phyloP scores from a whole-genome alignment of 305 asterid genomes.

The Solanum hybrid region DNA sequence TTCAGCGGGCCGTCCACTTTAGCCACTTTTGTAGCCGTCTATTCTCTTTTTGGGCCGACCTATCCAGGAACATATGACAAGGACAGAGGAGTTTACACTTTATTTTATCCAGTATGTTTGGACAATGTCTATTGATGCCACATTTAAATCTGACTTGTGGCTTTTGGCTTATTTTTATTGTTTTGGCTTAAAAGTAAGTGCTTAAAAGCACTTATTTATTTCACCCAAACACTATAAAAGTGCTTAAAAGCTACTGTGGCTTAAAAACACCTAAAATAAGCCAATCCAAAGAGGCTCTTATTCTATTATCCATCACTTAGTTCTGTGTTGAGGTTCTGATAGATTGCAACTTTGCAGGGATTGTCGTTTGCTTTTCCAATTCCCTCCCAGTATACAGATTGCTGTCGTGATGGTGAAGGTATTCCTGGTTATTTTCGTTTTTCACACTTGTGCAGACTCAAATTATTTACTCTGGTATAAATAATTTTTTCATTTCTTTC shows the following conservation, averaged over 20 bases:
- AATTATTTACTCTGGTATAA: constrained; percentile 1
- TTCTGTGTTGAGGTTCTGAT: not conserved
- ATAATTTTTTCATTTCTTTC: not conserved
- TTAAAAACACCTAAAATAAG: not conserved
- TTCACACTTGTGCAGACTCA: not conserved
- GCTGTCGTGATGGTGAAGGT: constrained; percentile 74
- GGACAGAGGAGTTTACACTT: constrained; percentile 69
- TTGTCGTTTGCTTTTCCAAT: constrained; percentile 88
- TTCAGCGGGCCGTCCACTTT: constrained; percentile 75
- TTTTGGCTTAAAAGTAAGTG: not conserved
- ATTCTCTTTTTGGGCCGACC: constrained; percentile 87
- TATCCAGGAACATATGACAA: constrained; percentile 85
- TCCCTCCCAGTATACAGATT: constrained; percentile 73
- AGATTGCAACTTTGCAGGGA: constrained; percentile 45
- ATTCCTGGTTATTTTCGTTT: not conserved
- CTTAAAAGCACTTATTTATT: not conserved
- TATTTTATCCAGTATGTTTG: constrained; percentile 77
- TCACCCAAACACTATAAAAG: not conserved
- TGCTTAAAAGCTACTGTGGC: not conserved
- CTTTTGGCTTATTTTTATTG: not conserved
- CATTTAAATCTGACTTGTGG: not conserved
- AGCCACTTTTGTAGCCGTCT: constrained; percentile 96
- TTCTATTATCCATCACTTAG: not conserved
- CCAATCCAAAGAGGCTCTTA: not conserved
- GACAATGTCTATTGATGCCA: not conserved